Base-by-base conservation (phyloP, 768 basidiomycete genomes). In the Podaxis sp. region DNA sequence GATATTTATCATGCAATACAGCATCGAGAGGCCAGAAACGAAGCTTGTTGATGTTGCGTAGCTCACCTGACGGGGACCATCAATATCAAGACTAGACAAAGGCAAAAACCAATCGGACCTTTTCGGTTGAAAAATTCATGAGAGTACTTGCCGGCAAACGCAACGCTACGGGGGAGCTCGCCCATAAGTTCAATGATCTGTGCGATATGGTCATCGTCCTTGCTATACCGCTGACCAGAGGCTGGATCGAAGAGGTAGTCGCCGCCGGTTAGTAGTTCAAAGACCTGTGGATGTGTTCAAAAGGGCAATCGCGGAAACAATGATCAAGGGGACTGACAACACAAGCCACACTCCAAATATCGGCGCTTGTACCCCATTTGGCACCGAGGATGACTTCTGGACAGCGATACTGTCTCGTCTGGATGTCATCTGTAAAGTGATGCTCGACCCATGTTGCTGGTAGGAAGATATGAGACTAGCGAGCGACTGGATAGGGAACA, bases 191-290 rank as follows among this genome's bases (percentile, higher is more conserved):
- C 96, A 74, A 98, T 93, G 66, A 98, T 93, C 78, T 99, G 97
- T 2, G 97, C 96, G 64, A 98, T 93, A 70, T 99, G 96, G 71
- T 94, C 92, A 72, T 96, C 94, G 75, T 96, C 94, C 74, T 98
- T 98, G 78, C 89, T 93, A 72, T 97, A 98, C 46, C 95, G 87
- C 53, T 93, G 89, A 2, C 96, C 96, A 1, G 93, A 91, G 22
- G 94, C 94, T 0, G 96, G 96, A 72, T 98, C 97, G 72, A 99
- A 99, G 40, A 99, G 85, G 75, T 98, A 99, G 73, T 98, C 96
- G 22, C 97, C 96, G 19, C 96, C 96, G 0, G 92, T 94, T 66
- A 98, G 86, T 46, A 98, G 85, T 72, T 98, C 96, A 72, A 99
- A 99, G 43, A 94, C 83, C 94, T 95, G 54, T 5, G 49, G 43